A percentile compares a stretch with the other conserved stretches of the same genome.
Evolutionary conservation across 139 green algal genomes (phyloP).

Genomic region (Chlorella sp.): DNA sequence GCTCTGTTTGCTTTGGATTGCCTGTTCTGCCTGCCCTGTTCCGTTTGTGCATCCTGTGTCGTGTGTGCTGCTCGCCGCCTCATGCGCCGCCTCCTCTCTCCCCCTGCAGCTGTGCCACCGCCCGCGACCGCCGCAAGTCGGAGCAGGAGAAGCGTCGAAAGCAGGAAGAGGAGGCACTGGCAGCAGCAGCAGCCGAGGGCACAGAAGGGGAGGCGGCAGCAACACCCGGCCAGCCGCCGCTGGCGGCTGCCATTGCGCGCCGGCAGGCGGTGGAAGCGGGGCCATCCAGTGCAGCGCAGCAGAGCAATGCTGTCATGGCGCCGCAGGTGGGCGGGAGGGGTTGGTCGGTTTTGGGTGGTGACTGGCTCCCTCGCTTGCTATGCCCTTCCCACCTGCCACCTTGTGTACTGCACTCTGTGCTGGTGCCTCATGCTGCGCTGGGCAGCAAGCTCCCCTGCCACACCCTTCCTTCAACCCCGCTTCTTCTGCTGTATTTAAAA

Average conservation of each 20-base stretch:
- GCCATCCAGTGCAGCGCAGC: not conserved
- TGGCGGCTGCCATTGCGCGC: not conserved
- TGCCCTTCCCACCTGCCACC: too few relatives aligned
- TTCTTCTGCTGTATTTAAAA: too few relatives aligned
- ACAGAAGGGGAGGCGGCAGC: not conserved
- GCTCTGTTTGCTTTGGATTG: too few relatives aligned
- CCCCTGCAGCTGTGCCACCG: constrained; percentile 11
- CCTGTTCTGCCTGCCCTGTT: too few relatives aligned
- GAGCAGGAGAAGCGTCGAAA: constrained; percentile 17
- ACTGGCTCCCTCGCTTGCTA: too few relatives aligned
- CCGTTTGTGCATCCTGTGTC: too few relatives aligned
- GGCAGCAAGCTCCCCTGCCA: too few relatives aligned
- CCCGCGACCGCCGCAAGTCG: constrained; percentile 18
- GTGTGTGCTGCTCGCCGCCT: not conserved
- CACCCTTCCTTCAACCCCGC: too few relatives aligned
- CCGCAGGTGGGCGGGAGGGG: constrained; percentile 8
- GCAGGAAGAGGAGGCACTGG: not conserved
- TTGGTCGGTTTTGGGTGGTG: too few relatives aligned
- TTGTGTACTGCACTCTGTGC: too few relatives aligned
- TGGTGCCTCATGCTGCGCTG: too few relatives aligned
- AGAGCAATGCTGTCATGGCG: constrained; percentile 5
- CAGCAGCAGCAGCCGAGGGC: not conserved
- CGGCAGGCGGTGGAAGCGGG: not conserved
- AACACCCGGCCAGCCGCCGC: not conserved
- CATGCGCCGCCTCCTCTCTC: too few relatives aligned